Conservation (phyloP, 768 basidiomycete species). For the Leucosporidium scottii region DNA sequence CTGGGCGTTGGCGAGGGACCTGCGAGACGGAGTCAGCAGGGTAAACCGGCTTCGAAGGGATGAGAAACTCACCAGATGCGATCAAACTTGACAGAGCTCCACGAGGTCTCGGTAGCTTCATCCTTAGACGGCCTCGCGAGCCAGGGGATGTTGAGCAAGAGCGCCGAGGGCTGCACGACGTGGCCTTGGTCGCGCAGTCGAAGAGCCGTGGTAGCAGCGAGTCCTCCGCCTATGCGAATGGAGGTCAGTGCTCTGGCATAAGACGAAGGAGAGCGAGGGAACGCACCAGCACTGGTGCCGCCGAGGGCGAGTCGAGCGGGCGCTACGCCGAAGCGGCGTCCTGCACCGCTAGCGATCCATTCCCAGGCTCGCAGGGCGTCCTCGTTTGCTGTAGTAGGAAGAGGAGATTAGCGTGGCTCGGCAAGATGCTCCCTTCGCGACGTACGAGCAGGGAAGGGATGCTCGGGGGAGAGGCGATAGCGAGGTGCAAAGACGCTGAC, state of each 20-base stretch:
- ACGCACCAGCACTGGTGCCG: background rate
- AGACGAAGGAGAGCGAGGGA: no score
- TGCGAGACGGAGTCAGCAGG: background rate
- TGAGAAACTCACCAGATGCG: background rate
- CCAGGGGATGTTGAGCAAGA: background rate
- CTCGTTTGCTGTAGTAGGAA: background rate
- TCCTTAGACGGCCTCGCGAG: background rate
- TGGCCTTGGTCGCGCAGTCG: background rate
- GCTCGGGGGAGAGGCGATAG: background rate
- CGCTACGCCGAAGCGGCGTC: background rate
- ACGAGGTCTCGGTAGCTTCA: background rate
- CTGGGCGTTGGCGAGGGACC: background rate
- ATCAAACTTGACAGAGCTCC: background rate
- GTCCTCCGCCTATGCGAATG: background rate
- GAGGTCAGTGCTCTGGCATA: no score
- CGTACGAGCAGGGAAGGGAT: background rate
- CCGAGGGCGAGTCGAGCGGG: background rate
- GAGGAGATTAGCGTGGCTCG: background rate
- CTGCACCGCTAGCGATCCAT: background rate
- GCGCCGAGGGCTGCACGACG: background rate
- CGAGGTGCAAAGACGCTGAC: background rate
- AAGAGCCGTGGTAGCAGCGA: background rate
- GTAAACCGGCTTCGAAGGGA: background rate
- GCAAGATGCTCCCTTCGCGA: background rate
- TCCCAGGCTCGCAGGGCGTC: background rate